A percentile compares a stretch with the other conserved stretches of the same genome.
These are phyloP conservation scores for Apiospora saccharicola DNA, from an alignment of 2,329 filamentous ascomycete genomes.

Conservation along the genomic window DNA sequence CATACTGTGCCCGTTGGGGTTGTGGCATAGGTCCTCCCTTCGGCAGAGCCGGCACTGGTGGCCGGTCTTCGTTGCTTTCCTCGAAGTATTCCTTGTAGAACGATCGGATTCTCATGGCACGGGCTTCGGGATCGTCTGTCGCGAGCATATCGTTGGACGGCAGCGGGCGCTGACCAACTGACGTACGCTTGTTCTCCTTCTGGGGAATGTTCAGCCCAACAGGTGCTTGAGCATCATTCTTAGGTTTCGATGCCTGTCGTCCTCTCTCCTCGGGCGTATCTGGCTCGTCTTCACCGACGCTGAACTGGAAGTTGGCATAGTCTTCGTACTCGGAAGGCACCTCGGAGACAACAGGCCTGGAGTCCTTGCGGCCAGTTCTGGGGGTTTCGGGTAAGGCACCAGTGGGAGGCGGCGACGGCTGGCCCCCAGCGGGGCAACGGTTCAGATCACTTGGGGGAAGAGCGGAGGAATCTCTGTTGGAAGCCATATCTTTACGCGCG, in stretches of 20 bases:
- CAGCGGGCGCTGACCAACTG: conserved; percentile 76
- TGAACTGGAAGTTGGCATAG: conserved; percentile 33
- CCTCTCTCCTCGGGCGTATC: conserved; percentile 31
- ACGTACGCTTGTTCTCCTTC: conserved; percentile 65
- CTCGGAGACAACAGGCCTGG: conserved; percentile 43
- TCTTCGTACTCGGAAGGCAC: conserved; percentile 31
- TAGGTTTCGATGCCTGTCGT: conserved; percentile 33
- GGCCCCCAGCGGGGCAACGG: conserved; percentile 28
- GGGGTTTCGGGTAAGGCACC: conserved; percentile 41
- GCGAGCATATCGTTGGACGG: conserved; percentile 82
- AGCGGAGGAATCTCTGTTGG: conserved; percentile 33
- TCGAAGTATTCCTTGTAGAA: conserved; percentile 99
- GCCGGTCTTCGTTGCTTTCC: conserved; percentile 65
- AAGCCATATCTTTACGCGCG: conserved; percentile 36
- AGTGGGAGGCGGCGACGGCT: conserved; percentile 34
- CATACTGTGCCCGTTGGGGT: conserved; percentile 57
- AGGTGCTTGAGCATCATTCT: conserved; percentile 38
- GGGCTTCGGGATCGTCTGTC: conserved; percentile 88
- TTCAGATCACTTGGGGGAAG: conserved; percentile 27
- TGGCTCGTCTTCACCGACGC: conserved; percentile 43
- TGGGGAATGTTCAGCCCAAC: conserved; percentile 61
- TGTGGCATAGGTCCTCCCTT: conserved; percentile 30
- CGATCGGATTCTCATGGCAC: conserved; percentile 94
- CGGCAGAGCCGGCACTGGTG: conserved; percentile 6
- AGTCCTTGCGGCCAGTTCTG: conserved; percentile 44